These are phyloP conservation scores for Malbranchea cinnamomea DNA, from an alignment of 2,329 filamentous ascomycete species.

Conservation along the genomic window DNA sequence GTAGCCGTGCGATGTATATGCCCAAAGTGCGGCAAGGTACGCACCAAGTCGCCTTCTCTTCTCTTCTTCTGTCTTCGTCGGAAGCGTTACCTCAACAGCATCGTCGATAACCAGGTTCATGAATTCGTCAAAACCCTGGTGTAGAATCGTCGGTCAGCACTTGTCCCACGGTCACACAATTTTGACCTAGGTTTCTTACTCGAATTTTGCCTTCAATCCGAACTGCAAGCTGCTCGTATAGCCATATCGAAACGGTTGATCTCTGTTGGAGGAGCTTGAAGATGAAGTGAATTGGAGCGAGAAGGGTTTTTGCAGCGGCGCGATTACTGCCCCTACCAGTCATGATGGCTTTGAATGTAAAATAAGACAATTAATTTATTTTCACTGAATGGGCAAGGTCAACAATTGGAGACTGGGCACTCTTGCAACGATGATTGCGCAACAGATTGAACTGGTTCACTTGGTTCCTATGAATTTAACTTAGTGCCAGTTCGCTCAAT, in stretches of 20 bases:
- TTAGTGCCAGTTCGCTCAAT: too few relatives aligned
- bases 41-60: constrained; percentile 64
- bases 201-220: constrained; percentile 94
- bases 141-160: constrained; percentile 6
- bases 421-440: too few relatives aligned
- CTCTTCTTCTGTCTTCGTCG: constrained; percentile 70
- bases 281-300: constrained; percentile 74
- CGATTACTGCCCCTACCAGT: constrained; percentile 41
- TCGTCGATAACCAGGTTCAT: constrained; percentile 98
- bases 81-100: constrained; percentile 76
- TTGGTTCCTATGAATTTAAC: too few relatives aligned
- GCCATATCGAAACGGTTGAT: constrained; percentile 81
- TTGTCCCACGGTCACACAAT: constrained; percentile 3
- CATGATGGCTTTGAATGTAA: constrained; percentile 22
- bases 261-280: constrained; percentile 82
- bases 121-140: constrained; percentile 92
- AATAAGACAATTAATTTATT: neutral
- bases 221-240: constrained; percentile 89
- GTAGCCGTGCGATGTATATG: neutral
- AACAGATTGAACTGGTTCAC: too few relatives aligned
- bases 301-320: constrained; percentile 50
- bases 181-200: constrained; percentile 37
- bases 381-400: too few relatives aligned
- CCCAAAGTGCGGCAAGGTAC: constrained; percentile 12
- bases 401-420: too few relatives aligned